These are phyloP conservation scores for Lolium perenne DNA, from an alignment of 176 grass and related monocot genomes.

Conservation along the genomic window DNA sequence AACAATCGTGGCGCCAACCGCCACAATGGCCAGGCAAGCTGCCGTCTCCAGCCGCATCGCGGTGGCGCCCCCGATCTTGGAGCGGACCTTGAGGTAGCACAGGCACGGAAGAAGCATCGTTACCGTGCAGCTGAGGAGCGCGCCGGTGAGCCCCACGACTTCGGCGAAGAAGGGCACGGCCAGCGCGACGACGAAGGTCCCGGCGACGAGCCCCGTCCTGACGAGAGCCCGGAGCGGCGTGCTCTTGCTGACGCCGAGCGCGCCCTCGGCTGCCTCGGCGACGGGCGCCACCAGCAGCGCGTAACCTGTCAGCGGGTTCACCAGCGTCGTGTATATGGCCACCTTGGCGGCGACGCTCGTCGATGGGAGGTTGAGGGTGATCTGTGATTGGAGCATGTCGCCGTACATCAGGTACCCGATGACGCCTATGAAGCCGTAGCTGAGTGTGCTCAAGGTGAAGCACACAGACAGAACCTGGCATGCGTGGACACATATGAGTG, in stretches of 20 bases:
- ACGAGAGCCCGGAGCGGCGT: not conserved
- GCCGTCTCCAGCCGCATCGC: constrained; percentile 30
- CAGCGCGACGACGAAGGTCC: constrained; percentile 35
- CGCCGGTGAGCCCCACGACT: constrained; percentile 43
- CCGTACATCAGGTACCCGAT: constrained; percentile 61
- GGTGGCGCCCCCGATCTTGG: not conserved
- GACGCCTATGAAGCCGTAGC: constrained; percentile 49
- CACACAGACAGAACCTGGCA: constrained; percentile 39
- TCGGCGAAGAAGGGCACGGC: constrained; percentile 51
- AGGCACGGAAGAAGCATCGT: constrained; percentile 50
- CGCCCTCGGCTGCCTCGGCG: constrained; percentile 39
- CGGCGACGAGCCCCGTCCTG: constrained; percentile 36
- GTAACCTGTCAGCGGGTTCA: constrained; percentile 58
- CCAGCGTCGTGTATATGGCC: constrained; percentile 60
- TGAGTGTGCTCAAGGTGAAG: constrained; percentile 51
- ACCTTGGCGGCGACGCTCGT: constrained; percentile 45
- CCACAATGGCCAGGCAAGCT: constrained; percentile 19
- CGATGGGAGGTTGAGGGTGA: constrained; percentile 49
- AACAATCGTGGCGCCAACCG: constrained; percentile 30
- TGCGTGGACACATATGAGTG: not conserved
- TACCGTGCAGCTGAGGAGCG: constrained; percentile 45
- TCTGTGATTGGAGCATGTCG: constrained; percentile 39
- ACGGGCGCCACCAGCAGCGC: constrained; percentile 29
- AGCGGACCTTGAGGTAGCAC: constrained; percentile 58
- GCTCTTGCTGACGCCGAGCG: constrained; percentile 33